Percentiles rank a stretch among this genome's conserved stretches.
Evolutionary conservation across 1,139 yeast genomes (phyloP).

Genomic region (Entelexis sorbosivorans): DNA sequence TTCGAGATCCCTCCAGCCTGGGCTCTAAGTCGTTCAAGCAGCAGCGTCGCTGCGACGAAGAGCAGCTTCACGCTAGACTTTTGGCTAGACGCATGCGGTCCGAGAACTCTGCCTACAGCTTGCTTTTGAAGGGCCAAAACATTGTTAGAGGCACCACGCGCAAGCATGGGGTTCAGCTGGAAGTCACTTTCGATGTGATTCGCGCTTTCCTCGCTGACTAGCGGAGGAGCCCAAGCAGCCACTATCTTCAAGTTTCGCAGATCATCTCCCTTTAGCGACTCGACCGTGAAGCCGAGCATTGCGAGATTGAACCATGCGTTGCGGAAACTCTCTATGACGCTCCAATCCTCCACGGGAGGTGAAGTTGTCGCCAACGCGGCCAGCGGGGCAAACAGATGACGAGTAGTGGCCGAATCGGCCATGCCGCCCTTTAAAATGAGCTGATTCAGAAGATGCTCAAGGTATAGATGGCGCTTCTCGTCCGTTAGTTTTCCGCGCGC

Average conservation of each 20-base stretch:
- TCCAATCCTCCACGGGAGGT: constrained; percentile 48
- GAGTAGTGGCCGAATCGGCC: constrained; percentile 27
- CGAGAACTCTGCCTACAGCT: constrained; percentile 29
- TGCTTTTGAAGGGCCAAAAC: constrained; percentile 69
- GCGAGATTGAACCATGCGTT: constrained; percentile 93
- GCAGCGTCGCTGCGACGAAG: constrained; percentile 74
- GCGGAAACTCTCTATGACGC: constrained; percentile 51
- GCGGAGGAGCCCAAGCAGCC: constrained; percentile 83
- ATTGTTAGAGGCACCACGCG: constrained; percentile 80
- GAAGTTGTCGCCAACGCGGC: constrained; percentile 64
- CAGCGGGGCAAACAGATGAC: constrained; percentile 53
- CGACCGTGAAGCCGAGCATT: constrained; percentile 60
- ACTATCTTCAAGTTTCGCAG: constrained; percentile 48
- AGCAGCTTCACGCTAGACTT: constrained; percentile 52
- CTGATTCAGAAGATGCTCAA: constrained; percentile 54
- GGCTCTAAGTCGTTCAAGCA: constrained; percentile 70
- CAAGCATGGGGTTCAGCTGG: constrained; percentile 80
- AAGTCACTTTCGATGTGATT: constrained; percentile 83
- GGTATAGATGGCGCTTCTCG: constrained; percentile 30
- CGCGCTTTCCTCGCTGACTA: constrained; percentile 79
- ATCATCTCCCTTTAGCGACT: constrained; percentile 41
- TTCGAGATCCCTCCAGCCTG: constrained; percentile 73
- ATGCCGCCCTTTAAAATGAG: constrained; percentile 68
- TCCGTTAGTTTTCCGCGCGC: constrained; percentile 34
- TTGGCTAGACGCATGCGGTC: constrained; percentile 6